Percentiles rank a stretch among this genome's conserved stretches.
Conservation (phyloP, 2,329 filamentous ascomycete genomes). For the Aphanocladium album region DNA sequence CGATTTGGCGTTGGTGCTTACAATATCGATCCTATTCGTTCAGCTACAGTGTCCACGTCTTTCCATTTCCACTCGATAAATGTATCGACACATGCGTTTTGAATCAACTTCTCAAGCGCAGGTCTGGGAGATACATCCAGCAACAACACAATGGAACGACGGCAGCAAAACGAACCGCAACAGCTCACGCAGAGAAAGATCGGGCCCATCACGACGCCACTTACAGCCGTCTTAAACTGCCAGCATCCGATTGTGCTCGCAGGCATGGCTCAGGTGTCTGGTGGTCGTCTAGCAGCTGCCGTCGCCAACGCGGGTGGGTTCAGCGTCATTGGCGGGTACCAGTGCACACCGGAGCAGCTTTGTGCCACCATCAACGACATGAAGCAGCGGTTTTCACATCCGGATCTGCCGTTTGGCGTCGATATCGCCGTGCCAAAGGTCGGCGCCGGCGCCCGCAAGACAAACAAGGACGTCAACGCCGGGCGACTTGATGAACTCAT, state of each 20-base stretch:
- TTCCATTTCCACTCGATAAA: too few species aligned
- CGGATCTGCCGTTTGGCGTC: constrained; percentile 77
- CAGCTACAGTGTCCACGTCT: not conserved
- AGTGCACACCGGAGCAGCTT: constrained; percentile 69
- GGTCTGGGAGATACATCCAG: not conserved
- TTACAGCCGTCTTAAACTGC: constrained; percentile 75
- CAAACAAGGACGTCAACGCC: constrained; percentile 92
- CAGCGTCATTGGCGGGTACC: constrained; percentile 66
- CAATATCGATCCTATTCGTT: not conserved
- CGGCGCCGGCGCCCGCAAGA: constrained; percentile 75
- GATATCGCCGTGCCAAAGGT: constrained; percentile 89
- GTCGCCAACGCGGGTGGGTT: constrained; percentile 86
- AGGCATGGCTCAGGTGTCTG: constrained; percentile 85
- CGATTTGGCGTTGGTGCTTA: not conserved
- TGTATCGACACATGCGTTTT: not conserved
- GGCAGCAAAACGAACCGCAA: not conserved
- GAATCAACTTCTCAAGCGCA: not conserved
- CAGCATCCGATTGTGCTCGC: constrained; percentile 88
- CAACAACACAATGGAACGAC: not conserved
- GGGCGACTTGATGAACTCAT: constrained; percentile 85
- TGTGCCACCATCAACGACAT: constrained; percentile 79
- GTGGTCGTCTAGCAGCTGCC: constrained; percentile 72
- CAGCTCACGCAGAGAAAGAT: constrained; percentile 22
- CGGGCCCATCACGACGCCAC: constrained; percentile 65
- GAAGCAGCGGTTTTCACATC: constrained; percentile 63